Conservation (phyloP, 176 grass and related monocot genomes). For the Paspalum vaginatum region DNA sequence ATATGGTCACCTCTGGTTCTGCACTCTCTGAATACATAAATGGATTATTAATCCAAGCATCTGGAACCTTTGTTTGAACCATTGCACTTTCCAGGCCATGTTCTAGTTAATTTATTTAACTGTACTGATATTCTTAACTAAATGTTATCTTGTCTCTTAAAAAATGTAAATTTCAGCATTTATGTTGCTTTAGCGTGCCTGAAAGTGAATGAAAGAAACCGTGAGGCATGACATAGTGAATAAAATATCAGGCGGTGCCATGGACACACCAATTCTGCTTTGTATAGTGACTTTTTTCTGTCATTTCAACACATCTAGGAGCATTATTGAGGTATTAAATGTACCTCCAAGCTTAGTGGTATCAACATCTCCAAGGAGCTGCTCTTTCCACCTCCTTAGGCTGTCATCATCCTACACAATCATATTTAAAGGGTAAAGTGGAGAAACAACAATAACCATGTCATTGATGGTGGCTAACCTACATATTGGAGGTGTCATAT, state of each 20-base stretch:
- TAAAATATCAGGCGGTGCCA: background rate
- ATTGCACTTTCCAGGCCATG: constrained; percentile 7
- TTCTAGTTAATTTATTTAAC: constrained; percentile 3
- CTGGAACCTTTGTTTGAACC: background rate
- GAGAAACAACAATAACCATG: background rate
- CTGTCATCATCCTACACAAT: constrained; percentile 57
- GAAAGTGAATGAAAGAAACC: constrained; percentile 2
- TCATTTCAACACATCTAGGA: background rate
- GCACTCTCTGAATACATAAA: constrained; percentile 44
- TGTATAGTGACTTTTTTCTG: background rate
- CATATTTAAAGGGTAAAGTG: background rate
- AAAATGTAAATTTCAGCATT: background rate
- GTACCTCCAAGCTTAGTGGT: constrained; percentile 66
- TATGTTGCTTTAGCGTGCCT: background rate
- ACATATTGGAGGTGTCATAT: background rate
- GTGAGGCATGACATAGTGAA: background rate
- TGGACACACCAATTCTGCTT: background rate
- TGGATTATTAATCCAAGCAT: background rate
- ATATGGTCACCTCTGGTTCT: constrained; percentile 58
- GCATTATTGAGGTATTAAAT: background rate
- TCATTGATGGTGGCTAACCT: background rate
- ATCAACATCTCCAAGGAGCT: constrained; percentile 62
- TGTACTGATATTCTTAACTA: background rate
- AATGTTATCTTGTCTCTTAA: constrained; percentile 7
- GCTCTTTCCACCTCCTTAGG: constrained; percentile 78